A percentile compares a stretch with the other conserved stretches of the same genome.
Conservation (phyloP, 495 filamentous ascomycete genomes). For the Lepraria neglecta region DNA sequence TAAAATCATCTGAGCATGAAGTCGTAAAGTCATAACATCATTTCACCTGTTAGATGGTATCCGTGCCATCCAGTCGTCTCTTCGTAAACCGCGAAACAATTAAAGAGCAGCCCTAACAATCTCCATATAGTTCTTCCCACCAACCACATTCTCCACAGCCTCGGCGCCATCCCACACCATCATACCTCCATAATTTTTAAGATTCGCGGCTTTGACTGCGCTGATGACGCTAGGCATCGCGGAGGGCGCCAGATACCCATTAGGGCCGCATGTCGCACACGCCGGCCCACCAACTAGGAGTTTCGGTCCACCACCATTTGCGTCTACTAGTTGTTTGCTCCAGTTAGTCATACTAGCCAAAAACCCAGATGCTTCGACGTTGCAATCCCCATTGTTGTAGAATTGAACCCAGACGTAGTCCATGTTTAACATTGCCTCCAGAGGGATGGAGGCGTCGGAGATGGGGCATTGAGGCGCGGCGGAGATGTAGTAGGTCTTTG, state of each 20-base stretch:
- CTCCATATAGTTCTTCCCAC: conserved; percentile 1
- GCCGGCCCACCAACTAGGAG: conserved; percentile 45
- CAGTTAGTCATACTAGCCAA: conserved; percentile 39
- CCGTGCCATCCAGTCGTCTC: neutral
- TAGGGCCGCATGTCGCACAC: conserved; percentile 33
- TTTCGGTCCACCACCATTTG: conserved; percentile 32
- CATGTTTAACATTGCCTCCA: conserved; percentile 30
- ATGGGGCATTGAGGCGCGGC: conserved; percentile 52
- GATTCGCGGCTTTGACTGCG: conserved; percentile 25
- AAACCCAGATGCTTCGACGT: conserved; percentile 24
- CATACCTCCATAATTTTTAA: conserved; percentile 43
- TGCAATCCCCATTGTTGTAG: conserved; percentile 38
- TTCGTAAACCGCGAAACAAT: neutral
- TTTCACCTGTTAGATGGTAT: neutral
- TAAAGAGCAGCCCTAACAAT: conserved; percentile 8
- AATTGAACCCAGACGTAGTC: conserved; percentile 44
- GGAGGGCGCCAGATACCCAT: conserved; percentile 40
- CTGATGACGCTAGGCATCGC: conserved; percentile 33
- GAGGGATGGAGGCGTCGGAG: conserved; percentile 49
- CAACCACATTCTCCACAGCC: conserved; percentile 23
- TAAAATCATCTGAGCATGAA: no score
- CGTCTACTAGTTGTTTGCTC: conserved; percentile 38
- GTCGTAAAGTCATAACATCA: no score
- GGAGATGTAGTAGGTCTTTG: conserved; percentile 50
- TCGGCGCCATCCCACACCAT: conserved; percentile 48